A percentile compares a stretch with the other conserved stretches of the same genome.
Evolutionary conservation across 1,284 basidiomycete species (phyloP).

Genomic region (Filobasidium uniguttulatum): DNA sequence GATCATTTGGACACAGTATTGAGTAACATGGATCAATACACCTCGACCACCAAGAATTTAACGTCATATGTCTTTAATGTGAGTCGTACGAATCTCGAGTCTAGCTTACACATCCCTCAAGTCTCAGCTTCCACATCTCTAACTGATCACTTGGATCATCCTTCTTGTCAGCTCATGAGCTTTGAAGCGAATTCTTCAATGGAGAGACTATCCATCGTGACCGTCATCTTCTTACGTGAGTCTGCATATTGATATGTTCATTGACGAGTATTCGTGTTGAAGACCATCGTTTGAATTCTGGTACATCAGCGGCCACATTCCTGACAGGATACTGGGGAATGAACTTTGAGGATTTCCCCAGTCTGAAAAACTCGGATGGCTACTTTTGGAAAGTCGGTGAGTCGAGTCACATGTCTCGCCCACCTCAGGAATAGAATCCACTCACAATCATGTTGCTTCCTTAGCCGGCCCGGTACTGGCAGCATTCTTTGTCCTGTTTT

Average conservation of each 20-base stretch:
- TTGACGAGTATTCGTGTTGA: not conserved
- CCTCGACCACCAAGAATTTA: slow-evolving; percentile 33
- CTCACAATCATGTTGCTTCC: not conserved
- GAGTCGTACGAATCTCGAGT: not conserved
- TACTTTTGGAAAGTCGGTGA: slow-evolving; percentile 34
- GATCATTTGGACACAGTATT: slow-evolving; percentile 36
- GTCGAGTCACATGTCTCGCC: not conserved
- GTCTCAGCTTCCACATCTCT: no score
- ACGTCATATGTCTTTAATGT: slow-evolving; percentile 35
- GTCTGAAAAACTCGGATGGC: slow-evolving; percentile 22
- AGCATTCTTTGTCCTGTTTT: slow-evolving; percentile 35
- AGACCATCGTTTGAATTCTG: not conserved
- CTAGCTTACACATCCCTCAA: no score
- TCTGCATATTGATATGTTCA: slow-evolving; percentile 4
- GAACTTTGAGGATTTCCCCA: slow-evolving; percentile 24
- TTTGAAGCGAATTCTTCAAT: slow-evolving; percentile 37
- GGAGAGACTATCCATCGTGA: slow-evolving; percentile 35
- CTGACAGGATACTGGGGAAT: slow-evolving; percentile 9
- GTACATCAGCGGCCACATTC: slow-evolving; percentile 23
- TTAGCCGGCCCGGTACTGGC: slow-evolving; percentile 27
- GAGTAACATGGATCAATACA: slow-evolving; percentile 31
- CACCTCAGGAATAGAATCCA: no score
- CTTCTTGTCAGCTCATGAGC: slow-evolving; percentile 24
- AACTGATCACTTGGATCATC: not conserved
- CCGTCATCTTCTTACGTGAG: slow-evolving; percentile 37